Percentiles rank a stretch among this genome's conserved stretches.
Evolutionary conservation across 1,284 basidiomycete species (phyloP).

Genomic region (Sphagnurus paluster): DNA sequence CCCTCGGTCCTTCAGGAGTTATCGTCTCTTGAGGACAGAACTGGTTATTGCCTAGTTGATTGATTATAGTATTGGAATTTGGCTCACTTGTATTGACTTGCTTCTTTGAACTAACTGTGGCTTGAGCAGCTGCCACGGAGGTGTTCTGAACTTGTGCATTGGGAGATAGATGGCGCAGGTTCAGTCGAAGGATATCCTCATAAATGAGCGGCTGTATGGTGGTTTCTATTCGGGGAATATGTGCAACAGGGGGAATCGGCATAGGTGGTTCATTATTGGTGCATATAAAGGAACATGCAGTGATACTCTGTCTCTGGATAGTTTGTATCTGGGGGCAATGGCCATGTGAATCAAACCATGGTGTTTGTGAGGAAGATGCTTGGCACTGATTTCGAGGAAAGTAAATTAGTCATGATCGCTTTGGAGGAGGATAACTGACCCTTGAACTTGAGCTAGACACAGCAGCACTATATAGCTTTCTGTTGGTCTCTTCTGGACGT

Average conservation of each 20-base stretch:
- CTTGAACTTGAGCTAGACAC: too few species aligned
- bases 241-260: constrained; percentile 1
- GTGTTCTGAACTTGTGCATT: constrained; percentile 3
- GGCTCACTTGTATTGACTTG: too few species aligned
- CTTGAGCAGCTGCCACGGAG: not conserved
- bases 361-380: not conserved
- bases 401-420: too few species aligned
- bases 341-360: not conserved
- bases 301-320: not conserved
- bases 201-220: not conserved
- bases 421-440: too few species aligned
- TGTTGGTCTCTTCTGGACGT: too few species aligned
- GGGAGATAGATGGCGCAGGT: constrained; percentile 1
- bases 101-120: too few species aligned
- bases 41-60: too few species aligned
- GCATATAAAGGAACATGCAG: not conserved
- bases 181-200: constrained; percentile 3
- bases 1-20: too few species aligned
- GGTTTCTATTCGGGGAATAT: not conserved
- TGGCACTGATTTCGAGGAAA: too few species aligned
- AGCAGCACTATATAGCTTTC: too few species aligned
- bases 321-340: not conserved
- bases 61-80: too few species aligned
- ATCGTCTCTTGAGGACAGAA: too few species aligned
- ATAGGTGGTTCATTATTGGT: not conserved